phyloP scores from a whole-genome alignment of 495 filamentous ascomycete species.

The Aspergillus steynii region DNA sequence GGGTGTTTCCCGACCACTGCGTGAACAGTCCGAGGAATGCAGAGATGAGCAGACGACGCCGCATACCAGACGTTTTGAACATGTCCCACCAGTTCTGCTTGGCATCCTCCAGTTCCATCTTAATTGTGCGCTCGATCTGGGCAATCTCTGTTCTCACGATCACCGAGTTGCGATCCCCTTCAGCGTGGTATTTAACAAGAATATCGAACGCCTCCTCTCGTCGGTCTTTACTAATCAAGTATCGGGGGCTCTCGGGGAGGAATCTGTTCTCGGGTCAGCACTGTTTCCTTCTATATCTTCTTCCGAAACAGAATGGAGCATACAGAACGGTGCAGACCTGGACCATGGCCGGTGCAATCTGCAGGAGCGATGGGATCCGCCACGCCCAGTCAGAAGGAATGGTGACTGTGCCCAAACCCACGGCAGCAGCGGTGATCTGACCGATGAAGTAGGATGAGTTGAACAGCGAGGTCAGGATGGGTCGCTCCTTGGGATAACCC shows the following conservation, averaged over 20 bases:
- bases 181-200: constrained; percentile 61
- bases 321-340: constrained; percentile 45
- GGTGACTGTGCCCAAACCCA: constrained; percentile 56
- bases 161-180: constrained; percentile 52
- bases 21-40: constrained; percentile 61
- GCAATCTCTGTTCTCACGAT: constrained; percentile 62
- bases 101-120: constrained; percentile 54
- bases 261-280: constrained; percentile 29
- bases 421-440: constrained; percentile 58
- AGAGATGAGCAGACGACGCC: constrained; percentile 56
- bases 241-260: constrained; percentile 62
- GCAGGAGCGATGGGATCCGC: constrained; percentile 62
- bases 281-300: neutral
- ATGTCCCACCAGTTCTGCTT: constrained; percentile 57
- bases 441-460: constrained; percentile 67
- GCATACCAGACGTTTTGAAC: constrained; percentile 54
- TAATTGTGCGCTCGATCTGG: constrained; percentile 60
- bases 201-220: constrained; percentile 57
- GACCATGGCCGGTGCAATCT: constrained; percentile 42
- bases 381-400: constrained; percentile 62
- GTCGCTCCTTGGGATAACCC: constrained; percentile 64
- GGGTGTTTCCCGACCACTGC: constrained; percentile 65
- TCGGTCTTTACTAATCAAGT: constrained; percentile 59
- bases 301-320: neutral
- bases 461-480: constrained; percentile 66